Evolutionary conservation across 1,284 basidiomycete species (phyloP), one percentile per base, ranked within the genome.

Genomic region (Sutorius eximius): DNA sequence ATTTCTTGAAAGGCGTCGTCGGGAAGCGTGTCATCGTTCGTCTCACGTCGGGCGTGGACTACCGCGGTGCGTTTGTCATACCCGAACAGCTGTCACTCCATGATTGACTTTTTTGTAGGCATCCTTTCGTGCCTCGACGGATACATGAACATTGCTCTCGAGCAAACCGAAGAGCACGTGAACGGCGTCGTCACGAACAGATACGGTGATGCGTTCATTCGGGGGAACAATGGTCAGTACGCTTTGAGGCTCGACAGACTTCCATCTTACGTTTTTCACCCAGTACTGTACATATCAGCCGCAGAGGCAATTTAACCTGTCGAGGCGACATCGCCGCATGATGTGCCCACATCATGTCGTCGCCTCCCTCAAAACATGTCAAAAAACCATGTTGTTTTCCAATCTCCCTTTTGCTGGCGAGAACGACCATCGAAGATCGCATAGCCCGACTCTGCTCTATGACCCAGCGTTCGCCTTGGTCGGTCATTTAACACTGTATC

Each of bases 91-190:
- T 44, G 40, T 36, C 42, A 40, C 34, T 18, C 34, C 37, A 13
- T 22, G 27, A 29, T n/a, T 50, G 30, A 62, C 38, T 16, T 48
- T 48, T 44, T 41, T n/a, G 3, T 0, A 98, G 95, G 95, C 37
- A 81, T 95, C 1, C 77, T 99, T n/a, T 95, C 93, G 8, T 98
- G 97, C 71, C 81, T 99, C 22, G 97, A 99, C 72, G 97, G 95
- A 0, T 95, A 94, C 72, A 95, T 99, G 97, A 99, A 99, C 75
- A 98, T 99, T 53, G 96, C 95, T 5, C 77, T 99, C 45, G 96
- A 99, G 74, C 89, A 98, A 71, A 98, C 95, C 2, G 91, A 95
- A 72, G 96, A 99, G 74, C 88, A 93, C 72, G 92, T 97, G 13
- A 89, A 91, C 62, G 95, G 95, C 11, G 71, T 77, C 33, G 81